Base-by-base conservation (phyloP, 2,329 filamentous ascomycete species). In the Alternaria sp. region DNA sequence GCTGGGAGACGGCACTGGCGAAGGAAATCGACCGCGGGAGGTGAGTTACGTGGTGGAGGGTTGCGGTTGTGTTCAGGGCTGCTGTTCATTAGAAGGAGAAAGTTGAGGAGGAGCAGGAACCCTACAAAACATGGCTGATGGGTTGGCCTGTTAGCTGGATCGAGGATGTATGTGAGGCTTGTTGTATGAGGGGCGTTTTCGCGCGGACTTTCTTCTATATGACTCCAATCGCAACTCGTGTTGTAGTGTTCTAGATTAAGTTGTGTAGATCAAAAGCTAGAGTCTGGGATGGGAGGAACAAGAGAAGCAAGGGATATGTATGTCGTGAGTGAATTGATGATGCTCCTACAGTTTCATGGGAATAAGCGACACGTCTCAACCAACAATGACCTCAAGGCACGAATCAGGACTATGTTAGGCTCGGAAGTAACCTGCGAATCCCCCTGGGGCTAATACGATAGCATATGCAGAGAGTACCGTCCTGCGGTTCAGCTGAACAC, bases 1-100 rank as follows among this genome's bases (percentile, higher is more conserved):
- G 70, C 24, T 55, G 56, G 1, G 59, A 20, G 38, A 77, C 59
- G 4, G 69, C 74, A 5, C 61, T 39, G 9, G 57, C 51, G 53
- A 71, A 68, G 18, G 68, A 63, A 1, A 66, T 70, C n/a, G 63
- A 57, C 7, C 64, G 41, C 2, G 76, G 75, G 28, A 79, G 69
- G 26, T 68, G 70, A 18, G 76, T 78, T 49, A 73, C 65, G 61
- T 78, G 75, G 63, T 73, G 69, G 12, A 78, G 69, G 8, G 61
- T 73, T 11, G 72, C 71, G 18, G 75, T 76, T 8, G 75, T 72
- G 32, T 51, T 73, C 61, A 78, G 64, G 22, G 74, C 75, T 79
- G 61, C 7, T 57, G 47, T n/a, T 36, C 43, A n/a, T 38, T 16
- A 57, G 41, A 11, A 3, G 0, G n/a, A 4, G 16, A 8, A 3